These are phyloP conservation scores for Erysimum cheiri DNA, from an alignment of 441 rosid genomes.

Conservation along the genomic window DNA sequence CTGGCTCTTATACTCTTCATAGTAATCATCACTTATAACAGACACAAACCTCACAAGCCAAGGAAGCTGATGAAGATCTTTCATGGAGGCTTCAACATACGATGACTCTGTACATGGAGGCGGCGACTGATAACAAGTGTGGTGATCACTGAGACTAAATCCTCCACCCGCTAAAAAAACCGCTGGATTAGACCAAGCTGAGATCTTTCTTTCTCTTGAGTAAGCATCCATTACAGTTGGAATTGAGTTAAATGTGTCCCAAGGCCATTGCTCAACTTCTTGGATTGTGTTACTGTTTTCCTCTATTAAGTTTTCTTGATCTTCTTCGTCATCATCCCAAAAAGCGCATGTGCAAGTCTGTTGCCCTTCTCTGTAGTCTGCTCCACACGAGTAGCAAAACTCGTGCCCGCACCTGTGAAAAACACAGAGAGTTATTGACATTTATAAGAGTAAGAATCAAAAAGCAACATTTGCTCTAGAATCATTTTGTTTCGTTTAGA, in stretches of 20 bases:
- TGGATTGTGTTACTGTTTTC: constrained; percentile 73
- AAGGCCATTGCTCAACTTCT: constrained; percentile 92
- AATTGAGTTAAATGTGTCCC: constrained; percentile 84
- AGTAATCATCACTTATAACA: constrained; percentile 86
- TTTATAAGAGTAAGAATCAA: too few relatives aligned
- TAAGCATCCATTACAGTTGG: constrained; percentile 88
- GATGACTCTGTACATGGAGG: constrained; percentile 77
- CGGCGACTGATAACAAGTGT: constrained; percentile 60
- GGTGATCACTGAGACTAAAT: constrained; percentile 84
- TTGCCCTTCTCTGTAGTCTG: constrained; percentile 46
- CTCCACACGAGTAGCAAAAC: too few relatives aligned
- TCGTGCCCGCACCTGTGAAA: too few relatives aligned
- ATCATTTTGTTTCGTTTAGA: too few relatives aligned
- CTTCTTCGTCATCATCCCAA: constrained; percentile 72
- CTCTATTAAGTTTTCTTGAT: constrained; percentile 37
- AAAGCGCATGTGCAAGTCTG: constrained; percentile 86
- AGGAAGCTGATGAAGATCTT: constrained; percentile 94
- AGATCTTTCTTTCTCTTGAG: constrained; percentile 87
- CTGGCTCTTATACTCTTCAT: constrained; percentile 69
- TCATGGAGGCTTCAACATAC: constrained; percentile 80
- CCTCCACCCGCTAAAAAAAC: constrained; percentile 90
- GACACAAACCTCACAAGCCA: constrained; percentile 98
- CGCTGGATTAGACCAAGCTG: constrained; percentile 85
- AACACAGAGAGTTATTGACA: too few relatives aligned
- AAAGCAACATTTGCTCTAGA: too few relatives aligned